These are phyloP conservation scores for Eimeria maxima DNA, from an alignment of 169 alveolate species.

Conservation along the genomic window DNA sequence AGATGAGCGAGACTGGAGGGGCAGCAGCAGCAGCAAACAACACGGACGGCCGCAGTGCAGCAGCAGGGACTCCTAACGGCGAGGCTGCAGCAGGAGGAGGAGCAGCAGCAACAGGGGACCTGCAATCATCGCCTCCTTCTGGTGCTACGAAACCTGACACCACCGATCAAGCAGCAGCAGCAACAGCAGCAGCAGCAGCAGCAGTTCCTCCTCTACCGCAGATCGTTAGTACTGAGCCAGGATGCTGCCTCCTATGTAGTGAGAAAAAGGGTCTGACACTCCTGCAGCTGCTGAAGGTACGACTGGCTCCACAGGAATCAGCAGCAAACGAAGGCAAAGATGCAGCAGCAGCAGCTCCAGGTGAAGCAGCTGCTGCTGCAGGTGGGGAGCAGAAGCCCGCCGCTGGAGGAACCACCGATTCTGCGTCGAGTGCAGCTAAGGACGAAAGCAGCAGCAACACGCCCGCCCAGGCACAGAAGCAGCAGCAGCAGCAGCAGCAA, in stretches of 20 bases:
- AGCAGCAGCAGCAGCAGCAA: constrained; percentile 63
- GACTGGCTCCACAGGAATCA: constrained; percentile 21
- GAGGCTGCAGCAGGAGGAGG: constrained; percentile 29
- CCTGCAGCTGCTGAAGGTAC: constrained; percentile 57
- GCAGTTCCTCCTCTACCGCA: constrained; percentile 56
- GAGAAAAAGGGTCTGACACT: constrained; percentile 41
- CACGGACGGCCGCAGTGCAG: constrained; percentile 15
- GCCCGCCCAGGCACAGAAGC: not conserved
- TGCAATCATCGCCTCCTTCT: not conserved
- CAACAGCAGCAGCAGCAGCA: constrained; percentile 60
- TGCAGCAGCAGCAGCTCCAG: constrained; percentile 9
- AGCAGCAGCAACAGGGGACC: not conserved
- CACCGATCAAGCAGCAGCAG: constrained; percentile 31
- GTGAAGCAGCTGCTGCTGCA: not conserved
- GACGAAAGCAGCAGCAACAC: not conserved
- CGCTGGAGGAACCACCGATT: not conserved
- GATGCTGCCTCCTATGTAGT: constrained; percentile 64
- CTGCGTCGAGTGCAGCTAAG: not conserved
- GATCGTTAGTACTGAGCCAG: constrained; percentile 31
- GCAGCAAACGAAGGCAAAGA: not conserved
- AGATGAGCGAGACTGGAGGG: constrained; percentile 43
- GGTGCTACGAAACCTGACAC: not conserved
- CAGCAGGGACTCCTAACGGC: not conserved
- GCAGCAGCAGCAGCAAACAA: constrained; percentile 62
- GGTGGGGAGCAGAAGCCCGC: not conserved